phyloP scores from a whole-genome alignment of 2,329 filamentous ascomycete genomes.

The Fusarium foetens region DNA sequence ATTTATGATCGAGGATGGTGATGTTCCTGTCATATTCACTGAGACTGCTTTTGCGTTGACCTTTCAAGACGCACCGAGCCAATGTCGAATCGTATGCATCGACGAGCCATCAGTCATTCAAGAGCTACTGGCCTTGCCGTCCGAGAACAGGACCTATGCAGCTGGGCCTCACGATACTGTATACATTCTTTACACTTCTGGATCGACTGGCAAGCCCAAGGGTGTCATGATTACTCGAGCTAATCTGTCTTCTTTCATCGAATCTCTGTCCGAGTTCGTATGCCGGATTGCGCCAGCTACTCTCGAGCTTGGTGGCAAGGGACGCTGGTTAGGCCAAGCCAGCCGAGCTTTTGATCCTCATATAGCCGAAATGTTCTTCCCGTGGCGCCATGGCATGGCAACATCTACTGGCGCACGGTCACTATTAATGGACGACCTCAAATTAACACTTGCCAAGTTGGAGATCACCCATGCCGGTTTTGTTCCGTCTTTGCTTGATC shows the following conservation, averaged over 20 bases:
- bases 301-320: not conserved
- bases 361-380: not conserved
- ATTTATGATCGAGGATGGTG: constrained; percentile 1
- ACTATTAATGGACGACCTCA: not conserved
- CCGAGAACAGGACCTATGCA: not conserved
- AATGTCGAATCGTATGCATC: not conserved
- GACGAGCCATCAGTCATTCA: not conserved
- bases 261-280: not conserved
- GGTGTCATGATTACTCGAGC: not conserved
- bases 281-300: not conserved
- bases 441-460: not conserved
- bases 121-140: not conserved
- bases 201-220: not conserved
- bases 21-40: constrained; percentile 1
- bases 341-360: constrained; percentile 9
- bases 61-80: not conserved
- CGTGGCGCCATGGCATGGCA: not conserved
- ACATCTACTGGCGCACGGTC: not conserved
- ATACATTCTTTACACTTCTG: not conserved
- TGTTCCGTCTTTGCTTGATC: not conserved
- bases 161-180: not conserved
- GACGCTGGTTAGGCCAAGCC: constrained; percentile 3
- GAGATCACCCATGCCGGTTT: not conserved
- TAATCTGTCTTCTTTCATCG: not conserved
- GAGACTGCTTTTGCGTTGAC: not conserved